Evolutionary conservation across 768 basidiomycete species (phyloP).

Genomic region (Podaxis rugospora): DNA sequence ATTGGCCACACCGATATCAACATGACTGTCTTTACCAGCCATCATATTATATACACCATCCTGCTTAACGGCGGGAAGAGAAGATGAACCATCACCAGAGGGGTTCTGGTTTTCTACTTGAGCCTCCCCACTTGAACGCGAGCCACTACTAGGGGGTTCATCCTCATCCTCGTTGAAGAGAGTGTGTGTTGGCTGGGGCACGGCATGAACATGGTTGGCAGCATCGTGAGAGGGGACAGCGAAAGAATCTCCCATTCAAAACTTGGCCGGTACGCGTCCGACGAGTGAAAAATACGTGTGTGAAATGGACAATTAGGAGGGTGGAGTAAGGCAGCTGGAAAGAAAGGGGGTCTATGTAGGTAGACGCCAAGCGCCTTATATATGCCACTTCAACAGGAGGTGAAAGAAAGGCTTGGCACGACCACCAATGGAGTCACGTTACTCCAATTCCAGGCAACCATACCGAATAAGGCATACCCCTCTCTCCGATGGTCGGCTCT

Average conservation of each 20-base stretch:
- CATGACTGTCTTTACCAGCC: conserved; percentile 6
- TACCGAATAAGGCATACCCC: conserved; percentile 20
- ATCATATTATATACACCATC: conserved; percentile 10
- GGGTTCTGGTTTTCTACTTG: conserved; percentile 21
- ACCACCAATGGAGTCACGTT: conserved; percentile 14
- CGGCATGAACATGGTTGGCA: conserved; percentile 15
- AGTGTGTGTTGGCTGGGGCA: conserved; percentile 29
- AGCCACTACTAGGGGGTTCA: conserved; percentile 40
- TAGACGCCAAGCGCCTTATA: conserved; percentile 17
- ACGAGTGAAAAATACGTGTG: conserved; percentile 3
- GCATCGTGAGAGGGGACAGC: conserved; percentile 22
- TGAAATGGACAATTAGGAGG: not conserved
- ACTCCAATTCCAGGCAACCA: conserved; percentile 20
- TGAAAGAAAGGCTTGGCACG: conserved; percentile 5
- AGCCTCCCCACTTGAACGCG: conserved; percentile 23
- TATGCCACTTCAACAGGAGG: not conserved
- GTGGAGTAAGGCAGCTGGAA: not conserved
- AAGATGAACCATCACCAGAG: not conserved
- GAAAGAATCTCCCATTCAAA: conserved; percentile 38
- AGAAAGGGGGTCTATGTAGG: conserved; percentile 14
- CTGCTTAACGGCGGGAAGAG: conserved; percentile 4
- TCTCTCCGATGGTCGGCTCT: not conserved
- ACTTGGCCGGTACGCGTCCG: conserved; percentile 10
- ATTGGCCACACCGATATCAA: conserved; percentile 11
- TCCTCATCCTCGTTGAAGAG: conserved; percentile 36